A percentile compares a stretch with the other conserved stretches of the same genome.
Conservation (phyloP, 2,329 filamentous ascomycete species). For the Ilyonectria robusta region DNA sequence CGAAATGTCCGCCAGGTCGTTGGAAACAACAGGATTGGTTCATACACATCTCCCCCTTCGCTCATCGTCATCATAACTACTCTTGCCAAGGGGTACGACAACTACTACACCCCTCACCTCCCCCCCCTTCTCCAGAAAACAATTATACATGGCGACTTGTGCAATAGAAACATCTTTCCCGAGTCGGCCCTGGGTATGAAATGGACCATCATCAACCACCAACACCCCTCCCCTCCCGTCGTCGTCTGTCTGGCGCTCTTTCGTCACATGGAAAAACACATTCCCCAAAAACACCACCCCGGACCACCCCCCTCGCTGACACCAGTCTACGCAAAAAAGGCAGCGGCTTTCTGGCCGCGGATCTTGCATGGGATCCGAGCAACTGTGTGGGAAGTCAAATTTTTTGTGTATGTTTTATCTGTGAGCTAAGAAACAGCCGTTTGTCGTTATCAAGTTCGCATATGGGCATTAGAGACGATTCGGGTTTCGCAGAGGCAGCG, state of each 20-base stretch:
- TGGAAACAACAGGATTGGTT: slow-evolving; percentile 22
- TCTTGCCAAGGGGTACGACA: slow-evolving; percentile 22
- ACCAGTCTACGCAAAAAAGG: slow-evolving; percentile 42
- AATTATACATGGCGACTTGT: slow-evolving; percentile 30
- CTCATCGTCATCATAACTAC: slow-evolving; percentile 29
- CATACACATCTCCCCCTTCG: slow-evolving; percentile 28
- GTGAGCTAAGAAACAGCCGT: slow-evolving; percentile 60
- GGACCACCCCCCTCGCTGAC: slow-evolving; percentile 35
- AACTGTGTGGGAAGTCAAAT: slow-evolving; percentile 47
- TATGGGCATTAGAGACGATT: slow-evolving; percentile 56
- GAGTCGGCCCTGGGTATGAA: slow-evolving; percentile 21
- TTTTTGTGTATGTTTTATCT: slow-evolving; percentile 56
- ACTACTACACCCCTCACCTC: slow-evolving; percentile 3
- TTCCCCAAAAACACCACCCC: slow-evolving; percentile 20
- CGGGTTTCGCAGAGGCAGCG: slow-evolving; percentile 49
- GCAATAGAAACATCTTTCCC: slow-evolving; percentile 23
- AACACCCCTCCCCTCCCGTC: slow-evolving; percentile 6
- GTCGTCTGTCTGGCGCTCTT: slow-evolving; percentile 4
- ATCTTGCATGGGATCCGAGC: slow-evolving; percentile 41
- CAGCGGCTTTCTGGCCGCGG: slow-evolving; percentile 34
- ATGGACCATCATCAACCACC: slow-evolving; percentile 15
- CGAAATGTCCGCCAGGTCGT: slow-evolving; percentile 2
- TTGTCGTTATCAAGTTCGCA: slow-evolving; percentile 58
- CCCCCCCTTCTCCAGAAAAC: slow-evolving; percentile 22
- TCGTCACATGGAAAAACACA: slow-evolving; percentile 25